phyloP scores from a whole-genome alignment of 2,329 filamentous ascomycete genomes.

The Fusarium nodosum region DNA sequence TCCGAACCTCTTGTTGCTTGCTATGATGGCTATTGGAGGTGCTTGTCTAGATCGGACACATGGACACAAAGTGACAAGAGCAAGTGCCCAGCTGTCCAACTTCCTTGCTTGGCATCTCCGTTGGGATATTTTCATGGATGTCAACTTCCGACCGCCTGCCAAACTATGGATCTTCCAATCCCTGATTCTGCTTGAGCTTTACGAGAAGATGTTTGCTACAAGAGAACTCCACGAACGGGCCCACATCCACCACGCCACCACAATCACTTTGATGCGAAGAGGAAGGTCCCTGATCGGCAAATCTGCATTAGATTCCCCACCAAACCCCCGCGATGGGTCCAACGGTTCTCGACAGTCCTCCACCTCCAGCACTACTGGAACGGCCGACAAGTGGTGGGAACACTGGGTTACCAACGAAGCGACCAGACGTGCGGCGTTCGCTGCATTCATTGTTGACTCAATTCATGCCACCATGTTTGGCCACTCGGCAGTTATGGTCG shows the following conservation, averaged over 20 bases:
- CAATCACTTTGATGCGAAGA: conserved; percentile 92
- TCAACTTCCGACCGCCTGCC: conserved; percentile 89
- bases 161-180: conserved; percentile 98
- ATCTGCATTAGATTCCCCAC: conserved; percentile 85
- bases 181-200: conserved; percentile 87
- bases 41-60: conserved; percentile 89
- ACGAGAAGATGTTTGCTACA: conserved; percentile 98
- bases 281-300: conserved; percentile 91
- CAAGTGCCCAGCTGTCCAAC: conserved; percentile 86
- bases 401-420: conserved; percentile 96
- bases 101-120: conserved; percentile 94
- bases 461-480: conserved; percentile 99
- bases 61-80: conserved; percentile 77
- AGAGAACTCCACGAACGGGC: conserved; percentile 91
- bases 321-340: conserved; percentile 73
- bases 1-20: conserved; percentile 84
- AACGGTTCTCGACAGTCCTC: conserved; percentile 72
- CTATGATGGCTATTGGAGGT: conserved; percentile 93
- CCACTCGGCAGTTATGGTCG: conserved; percentile 96
- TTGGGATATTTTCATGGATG: conserved; percentile 95
- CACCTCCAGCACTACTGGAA: conserved; percentile 73
- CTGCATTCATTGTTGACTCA: conserved; percentile 94
- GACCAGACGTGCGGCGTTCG: conserved; percentile 89
- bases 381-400: conserved; percentile 92
- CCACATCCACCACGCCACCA: conserved; percentile 96